phyloP scores from a whole-genome alignment of 495 filamentous ascomycete genomes.

The Hypoxylon lienhwacheense region DNA sequence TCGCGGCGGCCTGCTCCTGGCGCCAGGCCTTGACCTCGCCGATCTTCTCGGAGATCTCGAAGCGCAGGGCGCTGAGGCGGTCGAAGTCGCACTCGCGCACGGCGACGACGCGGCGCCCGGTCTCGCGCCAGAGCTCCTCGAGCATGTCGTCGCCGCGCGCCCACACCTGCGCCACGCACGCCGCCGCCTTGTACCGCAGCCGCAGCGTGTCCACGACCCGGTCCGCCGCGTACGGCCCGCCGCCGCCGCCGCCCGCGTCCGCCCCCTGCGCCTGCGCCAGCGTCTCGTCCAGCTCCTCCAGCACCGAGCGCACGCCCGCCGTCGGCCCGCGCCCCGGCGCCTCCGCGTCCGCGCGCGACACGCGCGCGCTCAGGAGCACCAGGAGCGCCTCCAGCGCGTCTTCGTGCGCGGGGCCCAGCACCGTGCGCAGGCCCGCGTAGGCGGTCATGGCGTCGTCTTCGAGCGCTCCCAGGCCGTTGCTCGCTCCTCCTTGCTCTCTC shows the following conservation, averaged over 20 bases:
- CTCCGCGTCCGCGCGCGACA: not conserved
- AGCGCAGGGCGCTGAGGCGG: not conserved
- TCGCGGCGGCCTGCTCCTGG: not conserved
- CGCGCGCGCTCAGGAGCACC: conserved; percentile 4
- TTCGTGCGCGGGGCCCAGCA: not conserved
- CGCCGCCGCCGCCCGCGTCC: not conserved
- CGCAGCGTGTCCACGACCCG: not conserved
- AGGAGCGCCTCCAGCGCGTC: conserved; percentile 8
- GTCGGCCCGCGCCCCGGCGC: not conserved
- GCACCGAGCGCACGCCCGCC: not conserved
- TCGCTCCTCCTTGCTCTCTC: too few species aligned
- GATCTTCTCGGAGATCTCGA: not conserved
- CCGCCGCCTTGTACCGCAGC: conserved; percentile 4
- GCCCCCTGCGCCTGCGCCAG: not conserved
- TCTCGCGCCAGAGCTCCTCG: not conserved
- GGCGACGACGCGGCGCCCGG: not conserved
- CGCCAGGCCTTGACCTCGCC: not conserved
- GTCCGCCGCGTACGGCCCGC: too few species aligned
- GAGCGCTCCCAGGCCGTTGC: not conserved
- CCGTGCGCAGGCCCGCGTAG: conserved; percentile 4
- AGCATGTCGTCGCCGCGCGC: not conserved
- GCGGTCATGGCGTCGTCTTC: conserved; percentile 2
- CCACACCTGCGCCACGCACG: not conserved
- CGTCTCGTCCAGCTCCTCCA: not conserved
- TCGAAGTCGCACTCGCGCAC: not conserved